phyloP scores from a whole-genome alignment of 1,284 basidiomycete genomes.

The Cystobasidiaceae sp. region DNA sequence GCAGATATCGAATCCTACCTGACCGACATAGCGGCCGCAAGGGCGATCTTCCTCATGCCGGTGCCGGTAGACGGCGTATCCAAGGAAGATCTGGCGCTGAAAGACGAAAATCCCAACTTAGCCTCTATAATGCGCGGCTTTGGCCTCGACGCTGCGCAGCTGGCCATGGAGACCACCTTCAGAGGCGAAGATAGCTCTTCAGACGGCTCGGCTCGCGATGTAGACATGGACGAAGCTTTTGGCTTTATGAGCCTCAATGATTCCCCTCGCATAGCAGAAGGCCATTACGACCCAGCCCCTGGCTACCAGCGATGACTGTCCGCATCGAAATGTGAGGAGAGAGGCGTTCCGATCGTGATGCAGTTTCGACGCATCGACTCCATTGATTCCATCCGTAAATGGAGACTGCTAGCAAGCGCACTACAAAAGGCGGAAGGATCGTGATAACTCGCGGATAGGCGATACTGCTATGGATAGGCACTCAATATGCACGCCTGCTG shows the following conservation, averaged over 20 bases:
- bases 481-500: no score
- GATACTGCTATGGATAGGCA: no score
- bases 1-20: conserved; percentile 2
- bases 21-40: conserved; percentile 8
- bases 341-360: no score
- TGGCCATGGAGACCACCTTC: neutral
- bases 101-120: conserved; percentile 11
- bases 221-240: no score
- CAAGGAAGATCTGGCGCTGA: neutral
- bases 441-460: no score
- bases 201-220: no score
- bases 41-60: conserved; percentile 11
- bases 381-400: no score
- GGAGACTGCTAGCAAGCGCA: no score
- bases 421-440: no score
- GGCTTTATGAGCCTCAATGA: neutral
- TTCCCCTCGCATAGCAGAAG: neutral
- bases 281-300: neutral
- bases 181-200: neutral
- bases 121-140: conserved; percentile 7
- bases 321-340: no score
- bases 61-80: neutral
- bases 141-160: neutral
- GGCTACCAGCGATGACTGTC: no score
- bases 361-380: no score